A percentile compares a stretch with the other conserved stretches of the same genome.
phyloP scores from a whole-genome alignment of 257 asterid genomes.

The Prunella vulgaris region DNA sequence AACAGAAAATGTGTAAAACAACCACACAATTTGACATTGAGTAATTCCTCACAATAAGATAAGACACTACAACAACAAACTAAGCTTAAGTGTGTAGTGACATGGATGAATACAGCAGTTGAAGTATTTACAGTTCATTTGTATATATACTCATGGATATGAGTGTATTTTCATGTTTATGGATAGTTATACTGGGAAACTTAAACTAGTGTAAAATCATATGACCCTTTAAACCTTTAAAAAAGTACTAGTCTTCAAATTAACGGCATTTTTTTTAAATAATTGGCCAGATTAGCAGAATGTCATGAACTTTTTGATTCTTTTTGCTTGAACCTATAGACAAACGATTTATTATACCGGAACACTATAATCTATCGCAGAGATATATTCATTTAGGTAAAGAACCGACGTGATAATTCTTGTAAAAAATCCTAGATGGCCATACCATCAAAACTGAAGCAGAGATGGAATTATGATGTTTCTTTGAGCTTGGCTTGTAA shows the following conservation, averaged over 20 bases:
- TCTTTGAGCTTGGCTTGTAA: slow-evolving; percentile 23
- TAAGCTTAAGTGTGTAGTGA: not conserved
- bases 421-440: not conserved
- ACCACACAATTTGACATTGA: not conserved
- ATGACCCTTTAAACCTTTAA: not conserved
- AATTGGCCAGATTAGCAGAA: not conserved
- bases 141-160: not conserved
- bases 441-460: slow-evolving; percentile 49
- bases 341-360: not conserved
- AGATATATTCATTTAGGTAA: not conserved
- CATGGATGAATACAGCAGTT: not conserved
- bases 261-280: too few relatives aligned
- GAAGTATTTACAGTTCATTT: not conserved
- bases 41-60: not conserved
- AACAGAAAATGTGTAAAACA: not conserved
- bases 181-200: not conserved
- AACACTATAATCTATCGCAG: not conserved
- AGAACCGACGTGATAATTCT: not conserved
- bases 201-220: not conserved
- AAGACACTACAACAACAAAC: not conserved
- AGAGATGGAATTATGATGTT: slow-evolving; percentile 21
- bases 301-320: not conserved
- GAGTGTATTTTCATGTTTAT: not conserved
- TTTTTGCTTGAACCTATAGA: not conserved
- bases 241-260: not conserved